phyloP scores from a whole-genome alignment of 2,329 filamentous ascomycete genomes.

The Chaetomium globosum region DNA sequence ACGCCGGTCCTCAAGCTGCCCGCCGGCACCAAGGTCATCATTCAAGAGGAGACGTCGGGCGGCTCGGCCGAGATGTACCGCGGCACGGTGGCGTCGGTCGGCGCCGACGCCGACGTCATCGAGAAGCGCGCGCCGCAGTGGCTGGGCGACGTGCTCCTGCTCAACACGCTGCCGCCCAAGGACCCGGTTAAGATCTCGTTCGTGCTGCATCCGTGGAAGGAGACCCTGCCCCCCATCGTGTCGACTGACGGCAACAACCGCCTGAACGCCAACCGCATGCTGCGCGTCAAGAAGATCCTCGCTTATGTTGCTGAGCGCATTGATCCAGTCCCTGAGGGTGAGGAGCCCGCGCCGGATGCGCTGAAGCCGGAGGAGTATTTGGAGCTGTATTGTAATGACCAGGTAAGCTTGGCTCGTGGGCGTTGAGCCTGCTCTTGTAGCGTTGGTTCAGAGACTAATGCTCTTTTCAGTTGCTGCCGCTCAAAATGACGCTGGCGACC shows the following conservation, averaged over 20 bases:
- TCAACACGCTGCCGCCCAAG: slow-evolving; percentile 81
- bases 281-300: slow-evolving; percentile 91
- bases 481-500: slow-evolving; percentile 90
- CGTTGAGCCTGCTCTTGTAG: no score
- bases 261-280: slow-evolving; percentile 94
- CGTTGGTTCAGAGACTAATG: slow-evolving; percentile 15
- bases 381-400: slow-evolving; percentile 91
- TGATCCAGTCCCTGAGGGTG: slow-evolving; percentile 58
- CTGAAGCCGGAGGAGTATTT: slow-evolving; percentile 88
- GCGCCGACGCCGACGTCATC: slow-evolving; percentile 76
- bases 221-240: slow-evolving; percentile 72
- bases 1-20: slow-evolving; percentile 77
- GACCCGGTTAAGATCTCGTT: slow-evolving; percentile 98
- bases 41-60: slow-evolving; percentile 69
- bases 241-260: slow-evolving; percentile 81
- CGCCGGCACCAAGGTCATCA: slow-evolving; percentile 65
- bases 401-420: slow-evolving; percentile 58
- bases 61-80: slow-evolving; percentile 84
- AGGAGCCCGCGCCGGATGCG: slow-evolving; percentile 59
- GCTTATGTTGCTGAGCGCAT: slow-evolving; percentile 91
- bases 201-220: slow-evolving; percentile 78
- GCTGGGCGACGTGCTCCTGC: slow-evolving; percentile 83
- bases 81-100: slow-evolving; percentile 79
- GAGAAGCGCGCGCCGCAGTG: slow-evolving; percentile 88
- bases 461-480: slow-evolving; percentile 62